Percentiles rank a stretch among this genome's conserved stretches.
Conservation (phyloP, 768 basidiomycete species). For the Suillus subalutaceus region DNA sequence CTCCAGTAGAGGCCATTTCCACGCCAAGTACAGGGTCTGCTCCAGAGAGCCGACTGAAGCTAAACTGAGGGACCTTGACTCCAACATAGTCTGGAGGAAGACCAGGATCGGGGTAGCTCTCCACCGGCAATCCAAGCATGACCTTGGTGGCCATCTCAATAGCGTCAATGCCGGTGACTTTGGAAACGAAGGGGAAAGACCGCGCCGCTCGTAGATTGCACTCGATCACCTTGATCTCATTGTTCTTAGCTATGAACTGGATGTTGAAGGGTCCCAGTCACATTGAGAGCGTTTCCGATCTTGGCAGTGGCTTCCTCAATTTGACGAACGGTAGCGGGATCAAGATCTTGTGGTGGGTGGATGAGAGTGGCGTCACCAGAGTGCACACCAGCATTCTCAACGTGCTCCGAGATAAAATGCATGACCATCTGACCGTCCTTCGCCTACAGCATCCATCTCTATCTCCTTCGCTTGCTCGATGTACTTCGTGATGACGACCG, state of each 20-base stretch:
- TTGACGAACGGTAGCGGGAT: constrained; percentile 93
- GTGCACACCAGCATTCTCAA: constrained; percentile 91
- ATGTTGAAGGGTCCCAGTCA: constrained; percentile 99
- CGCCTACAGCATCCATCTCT: constrained; percentile 99
- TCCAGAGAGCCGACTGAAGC: constrained; percentile 93
- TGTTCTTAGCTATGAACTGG: constrained; percentile 99
- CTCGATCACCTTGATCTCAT: constrained; percentile 99
- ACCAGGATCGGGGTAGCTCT: constrained; percentile 86
- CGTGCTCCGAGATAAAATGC: constrained; percentile 99
- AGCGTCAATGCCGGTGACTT: constrained; percentile 96
- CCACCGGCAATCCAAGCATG: constrained; percentile 90
- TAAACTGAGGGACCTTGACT: constrained; percentile 99
- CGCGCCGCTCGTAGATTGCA: constrained; percentile 97
- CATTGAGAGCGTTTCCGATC: constrained; percentile 96
- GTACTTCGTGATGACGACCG: constrained; percentile 98
- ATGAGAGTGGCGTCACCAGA: constrained; percentile 99
- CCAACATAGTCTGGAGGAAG: constrained; percentile 95
- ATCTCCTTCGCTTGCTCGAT: constrained; percentile 99
- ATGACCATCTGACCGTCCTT: constrained; percentile 98
- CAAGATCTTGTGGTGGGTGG: constrained; percentile 96
- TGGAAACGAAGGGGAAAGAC: constrained; percentile 99
- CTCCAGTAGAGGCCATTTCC: constrained; percentile 99
- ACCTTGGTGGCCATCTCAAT: constrained; percentile 99
- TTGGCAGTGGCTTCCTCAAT: constrained; percentile 97
- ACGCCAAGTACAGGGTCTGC: constrained; percentile 98